Conservation (phyloP, 768 basidiomycete species). For the Collybiopsis luxurians region DNA sequence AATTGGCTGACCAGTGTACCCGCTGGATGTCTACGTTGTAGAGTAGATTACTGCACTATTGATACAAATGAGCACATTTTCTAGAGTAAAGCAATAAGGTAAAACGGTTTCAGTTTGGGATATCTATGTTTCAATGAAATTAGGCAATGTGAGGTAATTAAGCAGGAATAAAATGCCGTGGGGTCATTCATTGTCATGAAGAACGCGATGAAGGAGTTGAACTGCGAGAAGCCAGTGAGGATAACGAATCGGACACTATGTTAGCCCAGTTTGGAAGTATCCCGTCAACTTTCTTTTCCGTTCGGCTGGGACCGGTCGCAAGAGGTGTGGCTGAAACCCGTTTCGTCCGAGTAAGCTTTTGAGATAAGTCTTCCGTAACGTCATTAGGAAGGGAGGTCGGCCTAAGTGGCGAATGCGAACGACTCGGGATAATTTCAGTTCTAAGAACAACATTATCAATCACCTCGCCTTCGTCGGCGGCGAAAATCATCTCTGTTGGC, state of each 20-base stretch:
- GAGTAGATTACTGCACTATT: neutral
- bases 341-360: too few relatives aligned
- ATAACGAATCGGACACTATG: neutral
- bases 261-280: neutral
- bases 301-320: neutral
- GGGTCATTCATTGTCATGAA: neutral
- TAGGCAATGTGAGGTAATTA: too few relatives aligned
- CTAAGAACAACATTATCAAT: slow-evolving; percentile 2
- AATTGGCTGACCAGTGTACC: slow-evolving; percentile 22
- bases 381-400: neutral
- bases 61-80: neutral
- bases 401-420: neutral
- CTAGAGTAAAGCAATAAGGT: too few relatives aligned
- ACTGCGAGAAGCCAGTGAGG: neutral
- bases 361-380: too few relatives aligned
- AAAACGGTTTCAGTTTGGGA: too few relatives aligned
- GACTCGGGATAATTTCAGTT: neutral
- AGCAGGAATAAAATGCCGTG: neutral
- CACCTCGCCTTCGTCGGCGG: neutral
- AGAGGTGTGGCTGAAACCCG: too few relatives aligned
- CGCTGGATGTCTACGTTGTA: neutral
- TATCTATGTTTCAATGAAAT: too few relatives aligned
- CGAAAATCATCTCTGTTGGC: slow-evolving; percentile 2
- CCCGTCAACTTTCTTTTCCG: neutral
- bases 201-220: neutral